Evolutionary conservation across 208 protist genomes (phyloP), one percentile per base, ranked within the genome.

Genomic region (Trypanosoma cruzi): DNA sequence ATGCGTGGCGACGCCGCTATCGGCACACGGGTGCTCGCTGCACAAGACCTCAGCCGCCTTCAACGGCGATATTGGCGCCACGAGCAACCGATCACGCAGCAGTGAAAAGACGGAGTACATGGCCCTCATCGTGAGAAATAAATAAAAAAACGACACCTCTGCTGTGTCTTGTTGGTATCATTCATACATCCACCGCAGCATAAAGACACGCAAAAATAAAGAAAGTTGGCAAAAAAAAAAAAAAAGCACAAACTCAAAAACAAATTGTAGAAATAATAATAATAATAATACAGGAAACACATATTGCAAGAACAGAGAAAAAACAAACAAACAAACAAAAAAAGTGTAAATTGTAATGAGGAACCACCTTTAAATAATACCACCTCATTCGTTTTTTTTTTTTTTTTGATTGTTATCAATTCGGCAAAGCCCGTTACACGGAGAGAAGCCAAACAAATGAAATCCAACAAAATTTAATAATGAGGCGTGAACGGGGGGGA

Each of bases 31-130:
- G 14, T 73, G 46, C 29, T 70, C 60, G 16, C 36, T 55, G 40
- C 37, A 56, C 31, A 77, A 44, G 34, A 71, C 37, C 40, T 71
- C 37, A 18, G 81, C 66, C 10, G 83, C 83, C 10, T 58, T 62
- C 16, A 72, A 66, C 0, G 80, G 75, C 8, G 34, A 63, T 7
- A 89, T 57, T 22, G 79, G 66, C 1, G 74, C 73, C 2, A 73
- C 29, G 11, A 58, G 66, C 16, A 88, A 61, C 10, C 79, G 65
- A 0, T 64, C 46, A 22, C 73, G 69, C 36, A 88, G 79, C 58
- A 32, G 26, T 52, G 62, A 6, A 46, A 53, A 46, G n/a, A 73
- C 57, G 3, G 59, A 68, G 64, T 46, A 20, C 13, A 40, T 20
- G 20, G 3, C n/a, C 29, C n/a, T 50, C 50, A 60, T 69, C 16